These are phyloP conservation scores for Metarhizium anisopliae DNA, from an alignment of 2,329 filamentous ascomycete genomes.

Conservation along the genomic window DNA sequence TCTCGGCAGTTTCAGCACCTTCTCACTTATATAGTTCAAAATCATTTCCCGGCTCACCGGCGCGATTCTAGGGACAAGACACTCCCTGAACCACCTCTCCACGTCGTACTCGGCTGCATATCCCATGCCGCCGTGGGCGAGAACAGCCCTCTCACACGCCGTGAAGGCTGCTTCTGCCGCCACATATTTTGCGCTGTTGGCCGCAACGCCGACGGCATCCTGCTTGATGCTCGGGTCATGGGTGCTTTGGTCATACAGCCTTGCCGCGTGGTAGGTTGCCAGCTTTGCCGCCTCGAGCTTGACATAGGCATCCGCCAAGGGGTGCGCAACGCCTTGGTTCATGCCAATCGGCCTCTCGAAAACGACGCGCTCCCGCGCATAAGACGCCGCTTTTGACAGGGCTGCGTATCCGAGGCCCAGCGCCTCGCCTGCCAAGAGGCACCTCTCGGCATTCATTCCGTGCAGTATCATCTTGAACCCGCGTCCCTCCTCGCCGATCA, in stretches of 20 bases:
- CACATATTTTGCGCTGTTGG: slow-evolving; percentile 64
- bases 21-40: slow-evolving; percentile 63
- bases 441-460: slow-evolving; percentile 73
- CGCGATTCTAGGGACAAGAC: slow-evolving; percentile 54
- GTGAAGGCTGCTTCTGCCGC: slow-evolving; percentile 56
- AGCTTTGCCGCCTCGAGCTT: slow-evolving; percentile 56
- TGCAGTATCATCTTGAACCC: slow-evolving; percentile 75
- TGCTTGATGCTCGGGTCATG: slow-evolving; percentile 42
- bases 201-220: slow-evolving; percentile 52
- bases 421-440: slow-evolving; percentile 69
- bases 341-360: slow-evolving; percentile 57
- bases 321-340: slow-evolving; percentile 59
- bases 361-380: slow-evolving; percentile 57
- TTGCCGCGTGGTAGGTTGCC: slow-evolving; percentile 56
- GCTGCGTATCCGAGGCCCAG: slow-evolving; percentile 72
- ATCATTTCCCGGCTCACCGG: slow-evolving; percentile 66
- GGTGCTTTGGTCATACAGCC: slow-evolving; percentile 47
- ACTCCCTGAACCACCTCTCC: slow-evolving; percentile 56
- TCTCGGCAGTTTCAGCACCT: slow-evolving; percentile 54
- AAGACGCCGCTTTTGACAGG: slow-evolving; percentile 50
- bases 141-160: slow-evolving; percentile 51
- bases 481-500: slow-evolving; percentile 64
- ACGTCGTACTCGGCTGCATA: slow-evolving; percentile 58
- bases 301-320: slow-evolving; percentile 57
- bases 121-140: slow-evolving; percentile 55